Base-by-base conservation (phyloP, 352 stramenopile species). In the Globisporangium okanoganense region DNA sequence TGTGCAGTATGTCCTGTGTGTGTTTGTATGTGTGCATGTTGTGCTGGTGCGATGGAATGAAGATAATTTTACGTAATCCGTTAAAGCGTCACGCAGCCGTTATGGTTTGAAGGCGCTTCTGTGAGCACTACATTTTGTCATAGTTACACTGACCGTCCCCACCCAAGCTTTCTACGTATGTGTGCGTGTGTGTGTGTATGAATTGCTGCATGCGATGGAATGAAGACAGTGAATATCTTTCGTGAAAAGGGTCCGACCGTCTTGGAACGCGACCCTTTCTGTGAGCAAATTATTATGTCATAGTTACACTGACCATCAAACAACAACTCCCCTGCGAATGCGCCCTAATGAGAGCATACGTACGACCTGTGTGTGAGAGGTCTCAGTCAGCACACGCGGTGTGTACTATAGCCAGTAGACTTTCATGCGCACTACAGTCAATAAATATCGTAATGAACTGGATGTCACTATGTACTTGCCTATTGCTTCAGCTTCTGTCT, bases 281-380 rank as follows among this genome's bases (percentile, higher is more conserved):
- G 67, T 83, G 74, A 83, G 72, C 72, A 75, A 50, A n/a, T 71
- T 75, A 65, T 73, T 81, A 78, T 85, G 76, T 85, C 76, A 85
- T 85, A 85, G 76, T 85, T 85, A 85, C 76, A 85, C 76, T 85
- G 76, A 85, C 76, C 76, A 85, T 85, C 66, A 56, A 22, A 2
- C 60, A 64, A 5, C 60, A 64, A 64, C n/a, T n/a, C 49, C n/a
- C 1, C 20, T 38, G 8, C 20, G n/a, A 29, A 16, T 49, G 18
- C 22, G 20, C n/a, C n/a, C 14, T 49, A 9, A 27, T 16, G 6
- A 49, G n/a, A 14, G 22, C 7, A 12, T 27, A 20, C n/a, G 18
- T 9, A n/a, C n/a, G n/a, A n/a, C 16, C 6, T 24, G 43, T 7
- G 3, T 49, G 36, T 18, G 5, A 18, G 14, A n/a, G 0, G 36